Conservation (phyloP, 1,284 basidiomycete genomes). For the Rugiboletus extremiorientalis region DNA sequence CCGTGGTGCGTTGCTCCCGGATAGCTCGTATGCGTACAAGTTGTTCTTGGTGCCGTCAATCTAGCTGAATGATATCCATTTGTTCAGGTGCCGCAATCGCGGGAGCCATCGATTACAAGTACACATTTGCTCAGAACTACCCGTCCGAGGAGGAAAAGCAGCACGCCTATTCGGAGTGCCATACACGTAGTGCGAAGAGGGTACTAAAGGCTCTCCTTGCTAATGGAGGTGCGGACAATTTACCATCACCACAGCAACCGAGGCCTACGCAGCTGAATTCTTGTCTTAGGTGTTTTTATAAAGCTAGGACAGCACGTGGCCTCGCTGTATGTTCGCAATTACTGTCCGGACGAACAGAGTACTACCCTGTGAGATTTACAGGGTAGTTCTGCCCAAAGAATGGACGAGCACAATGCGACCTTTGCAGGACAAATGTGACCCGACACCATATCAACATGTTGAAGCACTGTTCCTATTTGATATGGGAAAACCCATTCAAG, state of each 20-base stretch:
- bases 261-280: background rate
- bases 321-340: constrained; percentile 50
- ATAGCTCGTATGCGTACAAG: constrained; percentile 50
- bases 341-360: background rate
- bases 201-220: constrained; percentile 78
- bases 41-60: constrained; percentile 4
- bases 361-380: constrained; percentile 23
- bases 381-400: constrained; percentile 77
- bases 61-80: background rate
- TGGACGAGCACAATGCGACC: constrained; percentile 68
- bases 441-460: constrained; percentile 71
- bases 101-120: constrained; percentile 84
- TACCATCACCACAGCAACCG: background rate
- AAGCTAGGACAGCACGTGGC: constrained; percentile 92
- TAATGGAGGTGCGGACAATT: constrained; percentile 69
- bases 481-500: constrained; percentile 62
- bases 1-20: constrained; percentile 72
- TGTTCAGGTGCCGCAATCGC: constrained; percentile 57
- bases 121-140: constrained; percentile 64
- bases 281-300: constrained; percentile 75
- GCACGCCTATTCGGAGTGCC: constrained; percentile 73
- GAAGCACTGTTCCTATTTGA: constrained; percentile 72
- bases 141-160: constrained; percentile 53
- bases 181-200: constrained; percentile 75
- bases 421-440: constrained; percentile 84